A percentile compares a stretch with the other conserved stretches of the same genome.
These are phyloP conservation scores for Emergomyces orientalis DNA, from an alignment of 2,329 filamentous ascomycete species.

Conservation along the genomic window DNA sequence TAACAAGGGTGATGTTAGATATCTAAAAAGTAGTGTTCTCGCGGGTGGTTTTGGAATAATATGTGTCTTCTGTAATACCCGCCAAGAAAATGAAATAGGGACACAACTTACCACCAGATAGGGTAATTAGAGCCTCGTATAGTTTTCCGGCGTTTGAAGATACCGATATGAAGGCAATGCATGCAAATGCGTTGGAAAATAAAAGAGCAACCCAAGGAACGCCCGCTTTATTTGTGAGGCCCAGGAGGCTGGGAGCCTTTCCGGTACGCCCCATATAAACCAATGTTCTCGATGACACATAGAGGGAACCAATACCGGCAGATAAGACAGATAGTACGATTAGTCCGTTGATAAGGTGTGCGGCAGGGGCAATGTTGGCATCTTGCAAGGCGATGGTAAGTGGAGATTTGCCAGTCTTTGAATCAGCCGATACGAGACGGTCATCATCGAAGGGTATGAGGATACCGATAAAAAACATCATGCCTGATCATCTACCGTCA, in stretches of 20 bases:
- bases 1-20: not conserved
- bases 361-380: slow-evolving; percentile 62
- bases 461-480: slow-evolving; percentile 64
- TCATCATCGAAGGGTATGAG: slow-evolving; percentile 61
- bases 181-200: slow-evolving; percentile 62
- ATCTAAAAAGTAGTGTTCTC: not conserved
- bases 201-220: slow-evolving; percentile 52
- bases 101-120: slow-evolving; percentile 25
- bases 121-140: slow-evolving; percentile 26
- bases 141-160: slow-evolving; percentile 25
- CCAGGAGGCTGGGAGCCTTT: slow-evolving; percentile 61
- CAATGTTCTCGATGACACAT: slow-evolving; percentile 65
- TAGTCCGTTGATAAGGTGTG: slow-evolving; percentile 69
- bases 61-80: too few species aligned
- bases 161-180: slow-evolving; percentile 27
- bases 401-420: slow-evolving; percentile 58
- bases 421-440: slow-evolving; percentile 52
- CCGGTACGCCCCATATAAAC: slow-evolving; percentile 65
- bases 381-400: slow-evolving; percentile 67
- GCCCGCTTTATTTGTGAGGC: slow-evolving; percentile 56
- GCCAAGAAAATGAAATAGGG: not conserved
- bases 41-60: too few species aligned
- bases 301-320: slow-evolving; percentile 66
- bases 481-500: slow-evolving; percentile 36
- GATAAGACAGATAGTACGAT: slow-evolving; percentile 64